Conservation (phyloP, 1,139 yeast species). For the Kodamaea sp. region DNA sequence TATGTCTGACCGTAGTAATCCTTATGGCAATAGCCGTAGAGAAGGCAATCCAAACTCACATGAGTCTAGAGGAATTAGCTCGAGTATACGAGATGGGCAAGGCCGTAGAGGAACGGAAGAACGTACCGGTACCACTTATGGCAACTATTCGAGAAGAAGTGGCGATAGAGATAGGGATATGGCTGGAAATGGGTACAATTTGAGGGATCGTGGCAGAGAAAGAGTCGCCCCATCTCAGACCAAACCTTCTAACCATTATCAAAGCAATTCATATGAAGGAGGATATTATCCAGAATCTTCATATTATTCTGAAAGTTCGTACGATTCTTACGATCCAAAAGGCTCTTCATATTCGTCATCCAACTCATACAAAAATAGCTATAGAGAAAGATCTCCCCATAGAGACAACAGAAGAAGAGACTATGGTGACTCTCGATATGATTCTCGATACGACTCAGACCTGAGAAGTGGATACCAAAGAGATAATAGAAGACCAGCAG, state of each 20-base stretch:
- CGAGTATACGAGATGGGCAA: slow-evolving; percentile 3
- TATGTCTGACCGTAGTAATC: not conserved
- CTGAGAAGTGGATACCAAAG: not conserved
- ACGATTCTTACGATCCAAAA: too few relatives aligned
- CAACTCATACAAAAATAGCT: too few relatives aligned
- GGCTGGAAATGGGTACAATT: slow-evolving; percentile 6
- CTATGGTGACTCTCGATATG: not conserved
- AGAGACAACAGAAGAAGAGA: slow-evolving; percentile 2
- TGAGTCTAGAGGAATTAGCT: not conserved
- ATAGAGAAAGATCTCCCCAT: slow-evolving; percentile 8
- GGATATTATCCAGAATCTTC: too few relatives aligned
- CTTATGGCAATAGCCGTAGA: slow-evolving; percentile 10
- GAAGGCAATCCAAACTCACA: slow-evolving; percentile 2
- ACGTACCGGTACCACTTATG: not conserved
- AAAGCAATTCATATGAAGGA: too few relatives aligned
- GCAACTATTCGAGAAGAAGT: slow-evolving; percentile 7
- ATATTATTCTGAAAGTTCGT: too few relatives aligned
- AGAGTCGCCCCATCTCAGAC: slow-evolving; percentile 5
- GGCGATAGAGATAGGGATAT: slow-evolving; percentile 3
- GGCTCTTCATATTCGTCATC: too few relatives aligned
- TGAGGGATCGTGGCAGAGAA: slow-evolving; percentile 13
- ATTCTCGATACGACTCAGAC: too few relatives aligned
- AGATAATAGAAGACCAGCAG: slow-evolving; percentile 1
- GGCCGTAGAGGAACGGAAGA: not conserved
- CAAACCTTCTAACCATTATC: not conserved